Base-by-base conservation (phyloP, 2,329 filamentous ascomycete genomes). In the Elsinoe australis region DNA sequence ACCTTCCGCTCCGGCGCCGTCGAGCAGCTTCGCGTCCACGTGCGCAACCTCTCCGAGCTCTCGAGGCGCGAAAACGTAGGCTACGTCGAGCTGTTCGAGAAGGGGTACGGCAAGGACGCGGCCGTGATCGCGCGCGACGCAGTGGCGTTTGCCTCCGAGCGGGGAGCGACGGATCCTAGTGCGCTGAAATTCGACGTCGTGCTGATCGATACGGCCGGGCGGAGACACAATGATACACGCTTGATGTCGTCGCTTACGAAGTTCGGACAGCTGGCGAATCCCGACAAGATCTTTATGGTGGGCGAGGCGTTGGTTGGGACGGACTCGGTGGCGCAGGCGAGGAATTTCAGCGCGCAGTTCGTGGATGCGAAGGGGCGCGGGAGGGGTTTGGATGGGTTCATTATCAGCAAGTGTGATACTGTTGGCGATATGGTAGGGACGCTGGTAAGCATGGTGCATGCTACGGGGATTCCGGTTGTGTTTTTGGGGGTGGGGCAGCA, bases 361-460 rank as follows among this genome's bases (percentile, higher is more conserved):
- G 62, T 65, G 7, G 61, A 66, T 51, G 51, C 56, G 2, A 63
- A 64, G 52, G 57, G 59, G 34, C 56, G 58, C 21, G 94, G 92
- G 24, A 74, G 90, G 50, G 78, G 79, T 21, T 75, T 98, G 29
- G 94, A 98, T 67, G 92, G 92, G 4, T 98, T 98, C 67, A 95
- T 98, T 63, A 95, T 98, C 58, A 90, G 84, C 52, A 98, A 98
- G 68, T 96, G 92, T 65, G 92, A 98, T 69, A 98, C 92, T 0
- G 94, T 98, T 29, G 94, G 92, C n/a, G 90, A 95, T 69, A 96
- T 96, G 89, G 88, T 95, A 34, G 88, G 83, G 2, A 95, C 90
- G 2, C 72, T 98, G 54, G 92, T 98, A 53, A 95, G 87, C 64
- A 90, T 98, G 73, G 90, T 98, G 31, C 90, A 96, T 69, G 90